Evolutionary conservation across 108 stramenopile genomes (phyloP).

Genomic region (Nannochloropsis gaditana): DNA sequence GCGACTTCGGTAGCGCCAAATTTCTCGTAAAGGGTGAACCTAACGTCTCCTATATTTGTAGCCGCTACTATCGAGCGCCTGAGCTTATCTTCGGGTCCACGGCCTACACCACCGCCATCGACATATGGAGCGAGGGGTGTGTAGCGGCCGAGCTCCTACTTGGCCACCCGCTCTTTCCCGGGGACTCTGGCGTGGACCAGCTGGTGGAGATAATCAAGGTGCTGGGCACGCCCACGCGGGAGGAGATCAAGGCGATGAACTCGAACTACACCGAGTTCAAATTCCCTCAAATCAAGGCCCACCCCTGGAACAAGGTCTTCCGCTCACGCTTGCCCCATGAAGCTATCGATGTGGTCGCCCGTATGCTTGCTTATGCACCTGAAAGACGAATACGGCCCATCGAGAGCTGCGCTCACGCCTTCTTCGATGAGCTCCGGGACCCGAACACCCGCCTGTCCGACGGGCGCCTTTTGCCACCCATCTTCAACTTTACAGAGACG

Average conservation of each 20-base stretch:
- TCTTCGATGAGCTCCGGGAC: conserved; percentile 86
- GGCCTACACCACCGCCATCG: conserved; percentile 92
- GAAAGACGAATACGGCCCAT: conserved; percentile 72
- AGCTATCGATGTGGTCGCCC: conserved; percentile 82
- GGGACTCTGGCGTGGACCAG: conserved; percentile 94
- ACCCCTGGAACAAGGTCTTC: conserved; percentile 75
- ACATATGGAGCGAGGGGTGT: conserved; percentile 65
- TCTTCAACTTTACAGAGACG: conserved; percentile 82
- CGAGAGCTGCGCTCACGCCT: conserved; percentile 83
- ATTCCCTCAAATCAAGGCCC: conserved; percentile 97
- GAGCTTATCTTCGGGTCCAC: conserved; percentile 98
- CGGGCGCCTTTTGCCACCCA: conserved; percentile 67
- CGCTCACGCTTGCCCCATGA: conserved; percentile 66
- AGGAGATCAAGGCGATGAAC: conserved; percentile 94
- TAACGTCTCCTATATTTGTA: conserved; percentile 95
- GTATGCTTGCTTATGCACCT: conserved; percentile 86
- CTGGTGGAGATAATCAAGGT: conserved; percentile 99
- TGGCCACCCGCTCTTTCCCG: conserved; percentile 94
- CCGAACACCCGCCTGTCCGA: conserved; percentile 66
- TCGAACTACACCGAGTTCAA: conserved; percentile 94
- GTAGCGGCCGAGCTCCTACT: conserved; percentile 95
- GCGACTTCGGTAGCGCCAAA: conserved; percentile 98
- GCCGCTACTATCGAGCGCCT: conserved; percentile 94
- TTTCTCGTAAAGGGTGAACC: conserved; percentile 64
- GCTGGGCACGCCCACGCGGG: conserved; percentile 91